A percentile compares a stretch with the other conserved stretches of the same genome.
Evolutionary conservation across 1,284 basidiomycete genomes (phyloP).

Genomic region (Papiliotrema terrestris): DNA sequence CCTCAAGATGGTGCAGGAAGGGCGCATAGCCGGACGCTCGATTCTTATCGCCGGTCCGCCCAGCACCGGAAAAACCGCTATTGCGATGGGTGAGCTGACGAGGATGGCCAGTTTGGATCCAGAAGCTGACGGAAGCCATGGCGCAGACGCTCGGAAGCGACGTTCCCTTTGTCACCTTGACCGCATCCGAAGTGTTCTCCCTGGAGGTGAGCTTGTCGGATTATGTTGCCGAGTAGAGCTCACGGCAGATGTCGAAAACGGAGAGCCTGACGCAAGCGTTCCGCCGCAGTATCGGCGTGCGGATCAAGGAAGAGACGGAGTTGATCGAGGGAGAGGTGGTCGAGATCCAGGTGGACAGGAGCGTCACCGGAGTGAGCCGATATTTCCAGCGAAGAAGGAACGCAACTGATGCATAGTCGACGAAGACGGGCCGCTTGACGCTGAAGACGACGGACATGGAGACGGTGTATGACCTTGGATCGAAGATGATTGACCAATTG

Average conservation of each 20-base stretch:
- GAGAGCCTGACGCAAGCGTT: constrained; percentile 97
- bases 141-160: constrained; percentile 89
- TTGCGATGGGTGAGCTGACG: constrained; percentile 72
- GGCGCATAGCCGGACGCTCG: constrained; percentile 87
- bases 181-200: constrained; percentile 95
- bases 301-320: constrained; percentile 97
- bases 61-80: constrained; percentile 94
- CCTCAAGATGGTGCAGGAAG: constrained; percentile 96
- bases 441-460: constrained; percentile 99
- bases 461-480: constrained; percentile 96
- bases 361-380: constrained; percentile 79
- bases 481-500: constrained; percentile 97
- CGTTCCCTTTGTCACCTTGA: constrained; percentile 96
- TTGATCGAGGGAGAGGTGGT: constrained; percentile 98
- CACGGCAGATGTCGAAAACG: constrained; percentile 82
- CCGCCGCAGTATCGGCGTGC: constrained; percentile 88
- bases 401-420: constrained; percentile 65
- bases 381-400: constrained; percentile 3
- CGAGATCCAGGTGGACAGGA: constrained; percentile 96
- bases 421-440: constrained; percentile 95
- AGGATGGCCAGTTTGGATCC: background rate
- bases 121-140: constrained; percentile 65
- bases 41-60: constrained; percentile 96
- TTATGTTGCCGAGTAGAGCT: background rate
- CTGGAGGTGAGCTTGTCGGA: constrained; percentile 56